Conservation (phyloP, 192 early-diverging fungal species). For the Fimicolochytrium jonesii region DNA sequence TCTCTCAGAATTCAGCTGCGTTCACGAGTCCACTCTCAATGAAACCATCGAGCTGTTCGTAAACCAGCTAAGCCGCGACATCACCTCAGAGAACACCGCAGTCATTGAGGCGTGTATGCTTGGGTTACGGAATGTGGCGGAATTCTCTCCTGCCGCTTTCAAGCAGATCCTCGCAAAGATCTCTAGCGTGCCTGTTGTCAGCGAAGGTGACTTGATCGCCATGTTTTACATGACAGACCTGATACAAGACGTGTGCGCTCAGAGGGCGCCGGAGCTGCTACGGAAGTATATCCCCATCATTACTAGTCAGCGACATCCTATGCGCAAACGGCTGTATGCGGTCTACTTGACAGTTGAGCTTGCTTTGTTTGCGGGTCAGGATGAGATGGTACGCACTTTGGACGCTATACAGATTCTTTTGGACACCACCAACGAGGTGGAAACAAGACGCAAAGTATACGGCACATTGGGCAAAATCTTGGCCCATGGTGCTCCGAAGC, state of each 20-base stretch:
- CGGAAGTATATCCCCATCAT: constrained; percentile 40
- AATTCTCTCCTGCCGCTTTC: constrained; percentile 44
- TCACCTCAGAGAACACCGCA: constrained; percentile 29
- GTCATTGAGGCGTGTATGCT: constrained; percentile 47
- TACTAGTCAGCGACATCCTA: constrained; percentile 39
- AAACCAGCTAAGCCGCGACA: constrained; percentile 39
- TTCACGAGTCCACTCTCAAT: constrained; percentile 34
- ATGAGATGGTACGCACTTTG: constrained; percentile 42
- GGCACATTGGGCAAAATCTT: constrained; percentile 38
- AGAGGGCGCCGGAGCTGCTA: constrained; percentile 44
- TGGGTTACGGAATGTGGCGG: constrained; percentile 47
- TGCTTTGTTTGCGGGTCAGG: constrained; percentile 36
- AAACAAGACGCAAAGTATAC: constrained; percentile 40
- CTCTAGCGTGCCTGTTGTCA: constrained; percentile 24
- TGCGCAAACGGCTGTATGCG: constrained; percentile 40
- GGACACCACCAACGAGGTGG: constrained; percentile 31
- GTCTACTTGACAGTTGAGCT: constrained; percentile 45
- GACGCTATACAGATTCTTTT: constrained; percentile 46
- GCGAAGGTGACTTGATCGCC: constrained; percentile 52
- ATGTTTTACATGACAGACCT: constrained; percentile 46
- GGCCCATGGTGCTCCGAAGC: constrained; percentile 36
- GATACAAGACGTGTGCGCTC: constrained; percentile 38
- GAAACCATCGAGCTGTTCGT: constrained; percentile 39
- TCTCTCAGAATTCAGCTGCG: constrained; percentile 46
- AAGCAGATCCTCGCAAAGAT: constrained; percentile 46